These are phyloP conservation scores for Peterozyma toletana DNA, from an alignment of 805 yeast genomes.

Conservation along the genomic window DNA sequence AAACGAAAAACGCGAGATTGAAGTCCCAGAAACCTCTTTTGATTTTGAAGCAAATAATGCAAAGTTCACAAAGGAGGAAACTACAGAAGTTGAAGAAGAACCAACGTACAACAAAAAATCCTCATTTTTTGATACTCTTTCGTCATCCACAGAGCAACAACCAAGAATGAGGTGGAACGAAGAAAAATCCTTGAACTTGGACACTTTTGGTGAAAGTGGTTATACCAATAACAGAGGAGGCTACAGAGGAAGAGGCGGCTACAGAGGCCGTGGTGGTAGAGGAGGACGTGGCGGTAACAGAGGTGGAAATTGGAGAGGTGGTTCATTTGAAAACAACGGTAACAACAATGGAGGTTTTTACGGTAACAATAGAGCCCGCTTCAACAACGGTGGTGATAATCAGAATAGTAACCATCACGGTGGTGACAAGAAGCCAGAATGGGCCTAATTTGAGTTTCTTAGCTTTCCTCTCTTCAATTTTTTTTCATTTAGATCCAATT, in stretches of 20 bases:
- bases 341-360: no score
- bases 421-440: constrained; percentile 9
- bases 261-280: constrained; percentile 28
- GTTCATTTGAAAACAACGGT: no score
- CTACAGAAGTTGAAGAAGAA: constrained; percentile 25
- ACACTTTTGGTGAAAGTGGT: constrained; percentile 71
- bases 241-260: constrained; percentile 46
- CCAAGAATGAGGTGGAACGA: constrained; percentile 57
- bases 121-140: constrained; percentile 84
- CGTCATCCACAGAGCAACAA: constrained; percentile 51
- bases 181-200: constrained; percentile 67
- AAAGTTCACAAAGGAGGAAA: constrained; percentile 50
- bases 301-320: constrained; percentile 7
- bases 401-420: background rate
- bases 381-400: constrained; percentile 10
- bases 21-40: constrained; percentile 51
- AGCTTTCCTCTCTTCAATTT: background rate
- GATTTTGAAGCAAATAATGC: constrained; percentile 75
- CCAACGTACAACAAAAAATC: constrained; percentile 67
- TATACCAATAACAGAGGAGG: constrained; percentile 36
- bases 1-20: constrained; percentile 10
- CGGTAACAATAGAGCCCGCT: no score
- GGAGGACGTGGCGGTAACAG: constrained; percentile 21
- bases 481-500: no score
- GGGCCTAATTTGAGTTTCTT: constrained; percentile 8